phyloP scores from a whole-genome alignment of 768 basidiomycete genomes.

The Russula abietina region DNA sequence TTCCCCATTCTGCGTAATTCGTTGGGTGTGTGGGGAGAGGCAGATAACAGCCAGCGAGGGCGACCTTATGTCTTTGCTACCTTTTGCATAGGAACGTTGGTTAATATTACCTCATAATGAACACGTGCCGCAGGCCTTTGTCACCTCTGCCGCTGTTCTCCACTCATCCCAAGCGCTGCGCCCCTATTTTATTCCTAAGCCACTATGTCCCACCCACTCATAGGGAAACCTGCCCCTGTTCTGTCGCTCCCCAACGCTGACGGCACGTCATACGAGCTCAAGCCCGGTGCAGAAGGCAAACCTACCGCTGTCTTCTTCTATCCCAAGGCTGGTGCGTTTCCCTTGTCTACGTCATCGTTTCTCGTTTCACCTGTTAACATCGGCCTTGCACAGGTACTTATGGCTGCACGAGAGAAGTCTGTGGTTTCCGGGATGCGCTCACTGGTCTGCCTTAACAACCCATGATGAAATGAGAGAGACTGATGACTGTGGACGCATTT shows the following conservation, averaged over 20 bases:
- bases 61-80: background rate
- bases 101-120: background rate
- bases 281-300: slow-evolving; percentile 48
- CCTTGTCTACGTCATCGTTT: slow-evolving; percentile 11
- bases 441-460: slow-evolving; percentile 40
- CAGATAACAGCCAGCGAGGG: background rate
- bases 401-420: slow-evolving; percentile 79
- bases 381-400: slow-evolving; percentile 44
- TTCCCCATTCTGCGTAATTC: background rate
- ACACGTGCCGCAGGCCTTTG: background rate
- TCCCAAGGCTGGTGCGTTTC: slow-evolving; percentile 52
- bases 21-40: background rate
- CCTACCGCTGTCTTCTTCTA: slow-evolving; percentile 78
- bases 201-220: slow-evolving; percentile 38
- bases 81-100: background rate
- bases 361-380: background rate
- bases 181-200: slow-evolving; percentile 2
- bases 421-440: slow-evolving; percentile 75
- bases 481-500: background rate
- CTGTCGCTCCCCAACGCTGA: slow-evolving; percentile 61
- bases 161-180: background rate
- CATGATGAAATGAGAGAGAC: background rate
- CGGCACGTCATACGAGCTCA: slow-evolving; percentile 54
- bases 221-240: slow-evolving; percentile 59
- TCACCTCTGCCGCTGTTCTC: background rate